These are phyloP conservation scores for Aspergillus panamensis DNA, from an alignment of 495 filamentous ascomycete genomes.

Conservation along the genomic window DNA sequence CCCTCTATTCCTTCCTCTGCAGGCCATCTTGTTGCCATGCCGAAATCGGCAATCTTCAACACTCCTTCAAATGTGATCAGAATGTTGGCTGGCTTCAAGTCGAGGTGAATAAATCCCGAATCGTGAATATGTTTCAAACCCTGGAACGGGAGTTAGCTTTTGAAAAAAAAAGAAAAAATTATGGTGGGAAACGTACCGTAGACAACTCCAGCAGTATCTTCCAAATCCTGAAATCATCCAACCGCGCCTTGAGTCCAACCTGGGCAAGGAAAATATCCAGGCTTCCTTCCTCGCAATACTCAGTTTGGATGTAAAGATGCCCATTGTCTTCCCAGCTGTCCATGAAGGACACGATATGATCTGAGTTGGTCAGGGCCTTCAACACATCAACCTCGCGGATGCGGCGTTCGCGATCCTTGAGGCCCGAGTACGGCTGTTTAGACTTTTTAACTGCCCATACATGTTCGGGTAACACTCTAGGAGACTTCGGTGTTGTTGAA, in stretches of 20 bases:
- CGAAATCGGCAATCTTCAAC: constrained; percentile 95
- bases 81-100: constrained; percentile 93
- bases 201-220: constrained; percentile 86
- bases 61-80: constrained; percentile 87
- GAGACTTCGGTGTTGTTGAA: constrained; percentile 39
- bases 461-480: constrained; percentile 43
- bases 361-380: constrained; percentile 63
- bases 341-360: constrained; percentile 77
- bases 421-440: constrained; percentile 69
- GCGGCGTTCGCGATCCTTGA: constrained; percentile 69
- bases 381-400: constrained; percentile 78
- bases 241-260: constrained; percentile 73
- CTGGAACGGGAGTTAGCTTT: constrained; percentile 48
- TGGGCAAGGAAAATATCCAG: constrained; percentile 75
- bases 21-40: constrained; percentile 80
- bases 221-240: constrained; percentile 98
- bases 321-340: constrained; percentile 80
- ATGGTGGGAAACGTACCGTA: constrained; percentile 47
- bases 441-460: constrained; percentile 94
- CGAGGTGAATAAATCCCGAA: constrained; percentile 84
- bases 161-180: not conserved
- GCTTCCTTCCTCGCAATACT: constrained; percentile 91
- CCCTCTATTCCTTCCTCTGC: constrained; percentile 72
- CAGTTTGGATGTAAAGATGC: constrained; percentile 93
- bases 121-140: constrained; percentile 86